A percentile compares a stretch with the other conserved stretches of the same genome.
These are phyloP conservation scores for Paramyrothecium roridum DNA, from an alignment of 2,329 filamentous ascomycete genomes.

Conservation along the genomic window DNA sequence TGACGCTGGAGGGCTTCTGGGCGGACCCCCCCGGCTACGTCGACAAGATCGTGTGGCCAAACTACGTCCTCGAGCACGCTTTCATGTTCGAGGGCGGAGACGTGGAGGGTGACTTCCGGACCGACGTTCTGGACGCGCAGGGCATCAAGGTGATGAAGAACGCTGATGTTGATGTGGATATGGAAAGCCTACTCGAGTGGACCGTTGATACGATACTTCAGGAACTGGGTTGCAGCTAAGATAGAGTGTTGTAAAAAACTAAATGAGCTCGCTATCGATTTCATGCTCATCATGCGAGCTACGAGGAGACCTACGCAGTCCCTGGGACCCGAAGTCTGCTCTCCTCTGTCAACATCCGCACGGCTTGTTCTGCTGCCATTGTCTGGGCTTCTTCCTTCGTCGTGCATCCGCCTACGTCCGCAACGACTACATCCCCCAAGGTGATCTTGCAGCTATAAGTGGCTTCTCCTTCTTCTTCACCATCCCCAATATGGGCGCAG, in stretches of 20 bases:
- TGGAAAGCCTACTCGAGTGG: constrained; percentile 65
- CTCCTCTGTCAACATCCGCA: constrained; percentile 29
- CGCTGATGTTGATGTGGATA: constrained; percentile 47
- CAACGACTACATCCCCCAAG: constrained; percentile 45
- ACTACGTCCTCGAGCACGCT: constrained; percentile 77
- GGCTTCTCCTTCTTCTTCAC: constrained; percentile 13
- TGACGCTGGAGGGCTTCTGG: constrained; percentile 90
- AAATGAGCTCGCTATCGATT: not conserved
- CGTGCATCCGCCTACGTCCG: constrained; percentile 41
- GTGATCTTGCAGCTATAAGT: constrained; percentile 43
- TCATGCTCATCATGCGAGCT: not conserved
- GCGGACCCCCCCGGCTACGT: constrained; percentile 91
- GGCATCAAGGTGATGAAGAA: constrained; percentile 47
- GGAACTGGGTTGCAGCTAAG: constrained; percentile 30
- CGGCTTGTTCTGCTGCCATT: constrained; percentile 51
- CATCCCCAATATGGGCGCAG: constrained; percentile 18
- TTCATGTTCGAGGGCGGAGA: constrained; percentile 74
- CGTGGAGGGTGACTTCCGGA: constrained; percentile 56
- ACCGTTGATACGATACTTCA: constrained; percentile 60
- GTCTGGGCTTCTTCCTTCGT: constrained; percentile 51
- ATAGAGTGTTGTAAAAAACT: constrained; percentile 2
- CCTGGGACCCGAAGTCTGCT: not conserved
- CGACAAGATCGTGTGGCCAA: constrained; percentile 92
- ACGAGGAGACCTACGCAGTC: too few species aligned
- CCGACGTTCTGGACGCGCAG: constrained; percentile 38